Base-by-base conservation (phyloP, 2,329 filamentous ascomycete genomes). In the Colletotrichum phormii region DNA sequence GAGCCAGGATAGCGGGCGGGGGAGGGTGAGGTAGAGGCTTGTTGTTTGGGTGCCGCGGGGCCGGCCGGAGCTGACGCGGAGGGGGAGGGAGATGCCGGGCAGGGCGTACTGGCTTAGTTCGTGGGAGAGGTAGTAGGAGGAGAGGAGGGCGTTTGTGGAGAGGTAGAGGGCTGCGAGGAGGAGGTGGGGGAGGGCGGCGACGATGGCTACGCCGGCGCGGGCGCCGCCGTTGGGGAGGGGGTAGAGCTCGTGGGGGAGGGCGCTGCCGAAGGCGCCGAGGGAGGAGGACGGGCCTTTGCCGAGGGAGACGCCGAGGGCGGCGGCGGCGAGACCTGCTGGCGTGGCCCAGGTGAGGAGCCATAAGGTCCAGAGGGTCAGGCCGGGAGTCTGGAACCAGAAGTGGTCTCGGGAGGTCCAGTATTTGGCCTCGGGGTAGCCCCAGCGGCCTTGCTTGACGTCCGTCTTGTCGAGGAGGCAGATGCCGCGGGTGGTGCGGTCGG, bases 1-100 rank as follows among this genome's bases (percentile, higher is more conserved):
- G 2, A 83, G 68, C 84, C 84, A 85, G 18, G 85, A 87, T 12
- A 83, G 78, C 2, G 83, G 82, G 2, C 84, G 82, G 1, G 88
- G 88, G 0, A 89, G 80, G 0, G 88, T 89, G 15, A 89, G 81
- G 77, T 84, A 87, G 0, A 89, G 80, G 8, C 85, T 86, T 1
- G 84, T 83, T 0, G 79, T 83, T 79, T 89, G 88, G 42, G 77
- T 76, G 63, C 87, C 87, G 49, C 80, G 77, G 0, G 86, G 82
- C 58, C 79, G 76, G 13, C 82, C 81, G 1, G 85, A 86, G 5
- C 85, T 88, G 37, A 89, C 83, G 37, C 88, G 85, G 31, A 89
- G 81, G 51, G 80, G 55, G 15, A 64, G 60, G 79, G 75, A 5
- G 75, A 78, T n/a, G 76, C 78, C 73, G 18, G 79, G 63, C 1